A percentile compares a stretch with the other conserved stretches of the same genome.
Conservation (phyloP, 331 rosid genomes). For the Quercus tomentella region DNA sequence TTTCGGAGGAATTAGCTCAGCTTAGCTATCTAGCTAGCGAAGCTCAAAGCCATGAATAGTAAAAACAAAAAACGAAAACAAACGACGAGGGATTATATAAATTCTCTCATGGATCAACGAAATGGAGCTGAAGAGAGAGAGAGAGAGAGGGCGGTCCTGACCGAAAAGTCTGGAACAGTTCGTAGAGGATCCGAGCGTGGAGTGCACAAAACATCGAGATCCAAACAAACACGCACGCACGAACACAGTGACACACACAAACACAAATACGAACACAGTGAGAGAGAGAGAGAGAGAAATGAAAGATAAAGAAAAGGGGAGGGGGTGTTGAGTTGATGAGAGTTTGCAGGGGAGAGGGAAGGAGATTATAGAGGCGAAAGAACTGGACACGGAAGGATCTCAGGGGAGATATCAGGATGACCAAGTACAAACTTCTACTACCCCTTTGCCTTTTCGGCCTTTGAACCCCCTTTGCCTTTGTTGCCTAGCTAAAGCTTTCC, state of each 20-base stretch:
- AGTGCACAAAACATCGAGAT: conserved; percentile 35
- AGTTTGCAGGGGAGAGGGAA: not conserved
- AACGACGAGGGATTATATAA: not conserved
- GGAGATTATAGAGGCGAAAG: conserved; percentile 14
- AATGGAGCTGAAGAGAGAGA: not conserved
- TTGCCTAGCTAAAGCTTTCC: no score
- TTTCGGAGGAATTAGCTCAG: no score
- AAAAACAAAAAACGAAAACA: not conserved
- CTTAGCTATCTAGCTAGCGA: no score
- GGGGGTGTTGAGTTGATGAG: not conserved
- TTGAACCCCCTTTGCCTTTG: no score
- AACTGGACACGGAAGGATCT: conserved; percentile 37
- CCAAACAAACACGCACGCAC: not conserved
- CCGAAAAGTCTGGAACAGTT: conserved; percentile 31
- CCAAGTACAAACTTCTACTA: no score
- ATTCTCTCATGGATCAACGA: not conserved
- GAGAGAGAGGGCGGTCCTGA: conserved; percentile 4
- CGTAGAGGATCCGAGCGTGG: conserved; percentile 26
- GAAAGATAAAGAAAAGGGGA: not conserved
- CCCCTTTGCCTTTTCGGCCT: no score
- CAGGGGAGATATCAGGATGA: conserved; percentile 20
- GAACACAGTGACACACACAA: not conserved
- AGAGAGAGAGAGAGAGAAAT: not conserved
- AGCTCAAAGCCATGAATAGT: no score
- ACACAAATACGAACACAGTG: not conserved